phyloP scores from a whole-genome alignment of 169 alveolate genomes.

The Cardiosporidium cionae region DNA sequence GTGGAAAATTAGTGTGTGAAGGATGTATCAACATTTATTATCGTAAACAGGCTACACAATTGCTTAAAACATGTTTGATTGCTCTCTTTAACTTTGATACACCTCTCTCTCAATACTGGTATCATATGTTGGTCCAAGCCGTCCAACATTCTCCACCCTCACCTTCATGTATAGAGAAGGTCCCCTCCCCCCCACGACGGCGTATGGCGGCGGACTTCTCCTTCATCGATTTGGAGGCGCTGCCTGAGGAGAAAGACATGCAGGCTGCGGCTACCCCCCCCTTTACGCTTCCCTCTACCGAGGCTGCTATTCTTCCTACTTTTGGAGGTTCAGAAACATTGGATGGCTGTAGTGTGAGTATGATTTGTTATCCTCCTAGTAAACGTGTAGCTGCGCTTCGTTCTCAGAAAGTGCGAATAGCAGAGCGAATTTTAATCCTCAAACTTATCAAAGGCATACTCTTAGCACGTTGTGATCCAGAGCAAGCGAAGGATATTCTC shows the following conservation, averaged over 20 bases:
- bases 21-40: slow-evolving; percentile 17
- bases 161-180: too few species aligned
- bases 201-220: too few species aligned
- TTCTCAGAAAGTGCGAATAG: too few species aligned
- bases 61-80: slow-evolving; percentile 16
- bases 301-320: neutral
- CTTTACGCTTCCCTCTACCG: neutral
- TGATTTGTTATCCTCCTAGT: neutral
- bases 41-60: slow-evolving; percentile 21
- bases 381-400: slow-evolving; percentile 20
- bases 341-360: neutral
- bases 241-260: too few species aligned
- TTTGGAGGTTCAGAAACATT: neutral
- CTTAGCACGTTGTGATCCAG: too few species aligned
- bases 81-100: slow-evolving; percentile 14
- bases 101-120: slow-evolving; percentile 22
- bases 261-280: too few species aligned
- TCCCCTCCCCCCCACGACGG: too few species aligned
- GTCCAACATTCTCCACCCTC: too few species aligned
- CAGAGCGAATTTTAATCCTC: too few species aligned
- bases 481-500: too few species aligned
- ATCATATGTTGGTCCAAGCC: slow-evolving; percentile 8
- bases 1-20: slow-evolving; percentile 18
- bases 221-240: too few species aligned
- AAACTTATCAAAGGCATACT: too few species aligned